These are phyloP conservation scores for Dipteronia dyeriana DNA, from an alignment of 345 rosid genomes.

Conservation along the genomic window DNA sequence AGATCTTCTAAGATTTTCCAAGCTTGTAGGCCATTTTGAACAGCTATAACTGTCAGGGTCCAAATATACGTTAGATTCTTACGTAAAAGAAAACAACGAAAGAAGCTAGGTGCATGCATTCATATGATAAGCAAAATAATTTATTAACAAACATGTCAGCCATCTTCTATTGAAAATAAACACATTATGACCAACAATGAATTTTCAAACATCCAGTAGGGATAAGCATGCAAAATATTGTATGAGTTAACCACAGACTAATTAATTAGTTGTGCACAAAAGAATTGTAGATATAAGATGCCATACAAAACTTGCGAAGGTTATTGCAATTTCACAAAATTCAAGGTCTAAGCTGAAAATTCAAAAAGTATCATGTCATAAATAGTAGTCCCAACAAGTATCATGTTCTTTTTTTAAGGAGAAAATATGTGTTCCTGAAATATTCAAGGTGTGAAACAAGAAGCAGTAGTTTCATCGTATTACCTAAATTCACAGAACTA, in stretches of 20 bases:
- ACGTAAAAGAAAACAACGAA: neutral
- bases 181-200: neutral
- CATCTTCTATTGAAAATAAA: neutral
- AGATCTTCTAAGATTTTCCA: constrained; percentile 58
- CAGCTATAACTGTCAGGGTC: constrained; percentile 43
- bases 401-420: too few species aligned
- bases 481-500: too few species aligned
- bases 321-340: too few species aligned
- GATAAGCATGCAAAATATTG: neutral
- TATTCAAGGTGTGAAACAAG: too few species aligned
- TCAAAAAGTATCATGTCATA: too few species aligned
- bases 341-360: too few species aligned
- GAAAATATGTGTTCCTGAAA: too few species aligned
- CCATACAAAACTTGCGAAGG: too few species aligned
- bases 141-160: neutral
- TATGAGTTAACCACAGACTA: neutral
- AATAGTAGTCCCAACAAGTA: too few species aligned
- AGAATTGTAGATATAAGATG: too few species aligned
- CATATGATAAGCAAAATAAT: neutral
- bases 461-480: too few species aligned
- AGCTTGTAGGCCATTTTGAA: constrained; percentile 60
- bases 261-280: neutral
- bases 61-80: neutral
- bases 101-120: neutral
- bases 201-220: constrained; percentile 1